phyloP scores from a whole-genome alignment of 805 yeast genomes.

The Lachancea kluyveri region DNA sequence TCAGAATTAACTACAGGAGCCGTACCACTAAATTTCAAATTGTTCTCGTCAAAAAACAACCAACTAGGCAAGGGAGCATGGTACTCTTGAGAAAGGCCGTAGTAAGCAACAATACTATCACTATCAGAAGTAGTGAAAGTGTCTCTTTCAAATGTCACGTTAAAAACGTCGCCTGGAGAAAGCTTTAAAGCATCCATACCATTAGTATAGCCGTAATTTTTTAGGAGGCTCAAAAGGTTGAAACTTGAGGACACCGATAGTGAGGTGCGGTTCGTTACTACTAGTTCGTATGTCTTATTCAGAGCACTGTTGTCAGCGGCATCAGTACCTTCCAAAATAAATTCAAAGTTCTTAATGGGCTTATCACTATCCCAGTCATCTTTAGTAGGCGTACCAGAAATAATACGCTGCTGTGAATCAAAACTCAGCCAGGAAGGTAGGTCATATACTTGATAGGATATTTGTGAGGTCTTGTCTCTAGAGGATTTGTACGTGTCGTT shows the following conservation, averaged over 20 bases:
- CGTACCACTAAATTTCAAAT: slow-evolving; percentile 71
- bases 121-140: slow-evolving; percentile 50
- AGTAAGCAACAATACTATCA: slow-evolving; percentile 50
- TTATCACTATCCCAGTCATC: slow-evolving; percentile 28
- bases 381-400: slow-evolving; percentile 61
- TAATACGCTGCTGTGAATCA: slow-evolving; percentile 51
- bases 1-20: slow-evolving; percentile 83
- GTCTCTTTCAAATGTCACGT: slow-evolving; percentile 53
- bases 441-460: slow-evolving; percentile 49
- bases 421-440: slow-evolving; percentile 79
- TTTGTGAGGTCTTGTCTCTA: slow-evolving; percentile 33
- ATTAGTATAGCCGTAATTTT: slow-evolving; percentile 65
- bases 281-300: slow-evolving; percentile 47
- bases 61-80: slow-evolving; percentile 89
- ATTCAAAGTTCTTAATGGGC: slow-evolving; percentile 40
- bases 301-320: slow-evolving; percentile 39
- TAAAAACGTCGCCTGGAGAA: slow-evolving; percentile 60
- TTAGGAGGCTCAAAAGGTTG: slow-evolving; percentile 42
- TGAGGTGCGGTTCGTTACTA: too few species aligned
- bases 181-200: slow-evolving; percentile 71
- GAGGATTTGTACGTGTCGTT: slow-evolving; percentile 57
- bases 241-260: slow-evolving; percentile 33
- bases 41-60: slow-evolving; percentile 60
- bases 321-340: slow-evolving; percentile 63
- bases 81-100: slow-evolving; percentile 68